Evolutionary conservation across 306 rosid species (phyloP), one percentile per base, ranked within the genome.

Genomic region (Betula pendula): DNA sequence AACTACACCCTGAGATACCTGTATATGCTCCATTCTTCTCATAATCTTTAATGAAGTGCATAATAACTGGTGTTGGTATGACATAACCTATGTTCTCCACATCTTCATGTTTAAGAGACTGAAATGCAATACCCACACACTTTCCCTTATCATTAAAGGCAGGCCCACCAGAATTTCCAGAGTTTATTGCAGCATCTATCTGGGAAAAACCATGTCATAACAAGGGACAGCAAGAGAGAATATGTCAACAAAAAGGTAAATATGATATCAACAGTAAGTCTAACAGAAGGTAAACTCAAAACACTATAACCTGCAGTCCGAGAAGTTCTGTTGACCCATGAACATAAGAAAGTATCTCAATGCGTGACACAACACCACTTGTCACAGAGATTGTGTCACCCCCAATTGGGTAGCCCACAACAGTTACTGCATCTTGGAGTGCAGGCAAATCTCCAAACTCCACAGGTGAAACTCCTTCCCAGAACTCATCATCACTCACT

Each of bases 141-240:
- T 86, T 92, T 73, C 99, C 97, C 75, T 86, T 91, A 79, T 90
- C 94, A 67, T 88, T 96, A 71, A 96, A 96, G 14, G 99, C 99
- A 79, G 99, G 99, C 58, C 99, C 99, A 71, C 98, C 98, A 13
- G 98, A 96, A 87, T 96, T 96, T 52, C 99, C 98, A 40, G 99
- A 96, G 85, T 96, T 92, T 75, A 96, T 91, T 59, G 98, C 98
- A 76, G 96, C 98, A 79, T 96, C 99, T 82, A 92, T 96, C 97
- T 96, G 86, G 48, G 70, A 75, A 73, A 72, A 81, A 83, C 29
- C 35, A 13, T 67, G 51, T 45, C 70, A 42, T 0, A 42, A 83
- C 69, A 75, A 24, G 73, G 73, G 47, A 69, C 73, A 77, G 60
- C 43, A 73, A 65, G 19, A 38, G 58, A 45, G 42, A n/a, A n/a